These are phyloP conservation scores for Colletotrichum higginsianum DNA, from an alignment of 2,329 filamentous ascomycete genomes.

Conservation along the genomic window DNA sequence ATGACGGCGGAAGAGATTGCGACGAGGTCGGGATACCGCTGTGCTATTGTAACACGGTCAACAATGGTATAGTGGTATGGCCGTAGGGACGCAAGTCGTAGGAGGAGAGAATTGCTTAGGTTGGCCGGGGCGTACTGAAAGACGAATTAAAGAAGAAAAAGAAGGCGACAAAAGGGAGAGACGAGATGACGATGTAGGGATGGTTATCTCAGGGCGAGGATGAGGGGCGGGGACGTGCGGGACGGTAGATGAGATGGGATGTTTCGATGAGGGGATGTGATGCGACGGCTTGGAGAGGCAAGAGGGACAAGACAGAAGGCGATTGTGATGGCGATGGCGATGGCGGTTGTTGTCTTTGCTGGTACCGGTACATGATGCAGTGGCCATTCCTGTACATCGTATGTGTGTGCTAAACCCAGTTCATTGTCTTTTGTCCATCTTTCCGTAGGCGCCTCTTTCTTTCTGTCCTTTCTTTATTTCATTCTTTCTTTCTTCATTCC, in stretches of 20 bases:
- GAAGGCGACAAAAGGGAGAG: background rate
- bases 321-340: background rate
- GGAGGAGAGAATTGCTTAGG: background rate
- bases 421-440: background rate
- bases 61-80: background rate
- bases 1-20: background rate
- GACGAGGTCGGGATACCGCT: background rate
- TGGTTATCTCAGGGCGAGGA: background rate
- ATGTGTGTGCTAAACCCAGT: background rate
- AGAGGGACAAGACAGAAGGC: background rate
- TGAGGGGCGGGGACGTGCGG: background rate
- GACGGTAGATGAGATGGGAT: constrained; percentile 1
- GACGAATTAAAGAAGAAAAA: too few relatives aligned
- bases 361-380: constrained; percentile 1
- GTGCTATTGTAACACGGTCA: background rate
- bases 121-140: too few relatives aligned
- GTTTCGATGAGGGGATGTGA: constrained; percentile 7
- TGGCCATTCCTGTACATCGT: background rate
- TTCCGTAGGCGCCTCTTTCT: too few relatives aligned
- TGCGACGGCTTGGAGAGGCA: background rate
- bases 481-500: too few relatives aligned
- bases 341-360: background rate
- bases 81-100: background rate
- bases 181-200: constrained; percentile 12
- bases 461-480: too few relatives aligned